A percentile compares a stretch with the other conserved stretches of the same genome.
Conservation (phyloP, 306 rosid genomes). For the Trifolium fragiferum region DNA sequence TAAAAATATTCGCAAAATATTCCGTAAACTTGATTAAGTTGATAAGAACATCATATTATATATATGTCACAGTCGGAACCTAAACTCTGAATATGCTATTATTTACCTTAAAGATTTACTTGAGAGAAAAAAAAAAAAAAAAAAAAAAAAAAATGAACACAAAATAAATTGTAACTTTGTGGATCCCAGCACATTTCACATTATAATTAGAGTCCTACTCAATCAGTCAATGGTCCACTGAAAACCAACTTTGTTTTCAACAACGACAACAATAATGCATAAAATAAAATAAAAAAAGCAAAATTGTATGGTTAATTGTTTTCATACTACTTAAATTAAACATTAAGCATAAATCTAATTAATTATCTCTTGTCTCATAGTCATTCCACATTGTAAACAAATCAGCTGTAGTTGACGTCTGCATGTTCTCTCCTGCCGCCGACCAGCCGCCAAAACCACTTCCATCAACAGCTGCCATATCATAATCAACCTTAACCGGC, state of each 20-base stretch:
- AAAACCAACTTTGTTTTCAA: conserved; percentile 38
- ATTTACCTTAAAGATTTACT: no score
- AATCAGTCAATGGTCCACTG: conserved; percentile 30
- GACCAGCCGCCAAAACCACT: conserved; percentile 73
- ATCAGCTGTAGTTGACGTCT: conserved; percentile 55
- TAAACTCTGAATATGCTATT: no score
- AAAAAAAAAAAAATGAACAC: no score
- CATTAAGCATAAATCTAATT: neutral
- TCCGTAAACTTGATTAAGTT: no score
- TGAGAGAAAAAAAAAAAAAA: no score
- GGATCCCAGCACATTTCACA: neutral
- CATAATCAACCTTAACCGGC: conserved; percentile 83
- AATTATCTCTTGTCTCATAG: conserved; percentile 16
- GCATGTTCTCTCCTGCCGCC: conserved; percentile 58
- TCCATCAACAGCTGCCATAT: conserved; percentile 55
- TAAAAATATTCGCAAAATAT: no score
- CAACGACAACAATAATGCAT: neutral
- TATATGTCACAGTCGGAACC: no score
- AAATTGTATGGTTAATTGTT: conserved; percentile 37
- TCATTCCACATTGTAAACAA: conserved; percentile 89
- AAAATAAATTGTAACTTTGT: neutral
- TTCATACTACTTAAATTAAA: neutral
- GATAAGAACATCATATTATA: no score
- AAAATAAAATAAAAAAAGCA: neutral
- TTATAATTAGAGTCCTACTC: neutral